Percentiles rank a stretch among this genome's conserved stretches.
phyloP scores from a whole-genome alignment of 257 asterid genomes.

The Capsicum baccatum region DNA sequence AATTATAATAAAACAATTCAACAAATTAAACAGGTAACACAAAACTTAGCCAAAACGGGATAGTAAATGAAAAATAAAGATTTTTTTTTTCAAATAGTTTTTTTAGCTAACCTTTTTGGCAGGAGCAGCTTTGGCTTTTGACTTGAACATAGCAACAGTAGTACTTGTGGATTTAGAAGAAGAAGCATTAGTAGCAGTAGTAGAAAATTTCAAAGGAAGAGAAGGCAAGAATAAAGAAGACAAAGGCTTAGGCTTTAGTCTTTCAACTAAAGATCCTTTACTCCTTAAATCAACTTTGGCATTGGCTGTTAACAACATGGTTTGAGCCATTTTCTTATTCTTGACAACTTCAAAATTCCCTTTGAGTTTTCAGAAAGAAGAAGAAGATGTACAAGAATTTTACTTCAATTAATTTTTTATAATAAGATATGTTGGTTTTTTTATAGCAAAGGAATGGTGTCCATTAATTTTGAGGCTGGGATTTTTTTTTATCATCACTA shows the following conservation, averaged over 20 bases:
- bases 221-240: constrained; percentile 54
- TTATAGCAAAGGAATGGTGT: constrained; percentile 18
- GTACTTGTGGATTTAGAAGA: constrained; percentile 31
- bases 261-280: constrained; percentile 50
- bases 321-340: constrained; percentile 56
- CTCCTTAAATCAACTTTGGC: constrained; percentile 44
- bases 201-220: constrained; percentile 47
- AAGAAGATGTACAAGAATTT: not conserved
- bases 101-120: constrained; percentile 50
- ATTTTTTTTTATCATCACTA: not conserved
- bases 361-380: not conserved
- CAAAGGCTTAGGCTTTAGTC: constrained; percentile 55
- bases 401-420: constrained; percentile 5
- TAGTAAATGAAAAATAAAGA: too few relatives aligned
- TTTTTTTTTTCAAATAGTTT: too few relatives aligned
- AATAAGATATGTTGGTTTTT: not conserved
- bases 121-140: constrained; percentile 79
- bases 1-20: not conserved
- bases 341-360: not conserved
- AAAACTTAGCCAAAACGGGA: not conserved
- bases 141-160: constrained; percentile 67
- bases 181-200: constrained; percentile 27
- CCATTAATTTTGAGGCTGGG: not conserved
- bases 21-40: not conserved
- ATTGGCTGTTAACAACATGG: constrained; percentile 74